A percentile compares a stretch with the other conserved stretches of the same genome.
Evolutionary conservation across 495 filamentous ascomycete species (phyloP).

Genomic region (Rostrohypoxylon terebratum): DNA sequence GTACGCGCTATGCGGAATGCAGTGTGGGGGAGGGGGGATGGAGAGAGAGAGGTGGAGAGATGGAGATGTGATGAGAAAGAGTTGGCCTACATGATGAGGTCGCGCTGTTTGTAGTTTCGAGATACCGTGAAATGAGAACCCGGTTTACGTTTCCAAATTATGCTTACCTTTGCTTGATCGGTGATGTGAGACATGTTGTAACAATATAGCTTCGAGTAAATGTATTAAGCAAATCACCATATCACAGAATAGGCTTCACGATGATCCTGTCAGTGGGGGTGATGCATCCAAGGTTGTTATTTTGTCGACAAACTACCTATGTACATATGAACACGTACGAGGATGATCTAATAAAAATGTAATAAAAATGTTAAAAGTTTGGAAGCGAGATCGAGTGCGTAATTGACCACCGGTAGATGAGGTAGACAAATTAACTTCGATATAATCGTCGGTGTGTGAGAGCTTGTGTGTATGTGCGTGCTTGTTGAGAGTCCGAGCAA

Average conservation of each 20-base stretch:
- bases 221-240: not conserved
- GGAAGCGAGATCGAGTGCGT: not conserved
- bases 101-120: constrained; percentile 7
- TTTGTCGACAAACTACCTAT: not conserved
- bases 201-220: not conserved
- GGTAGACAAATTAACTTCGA: not conserved
- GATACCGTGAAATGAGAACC: constrained; percentile 11
- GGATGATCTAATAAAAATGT: not conserved
- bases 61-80: not conserved
- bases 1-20: not conserved
- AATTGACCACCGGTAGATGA: not conserved
- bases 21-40: not conserved
- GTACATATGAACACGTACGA: not conserved
- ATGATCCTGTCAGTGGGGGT: not conserved
- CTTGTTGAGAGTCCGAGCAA: not conserved
- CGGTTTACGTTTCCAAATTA: constrained; percentile 3
- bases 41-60: not conserved
- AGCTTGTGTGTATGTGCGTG: not conserved
- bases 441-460: not conserved
- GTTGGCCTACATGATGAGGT: not conserved
- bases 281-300: not conserved
- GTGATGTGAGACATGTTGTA: not conserved
- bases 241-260: not conserved
- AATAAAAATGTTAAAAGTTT: not conserved
- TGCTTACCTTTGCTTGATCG: not conserved